Percentiles rank a stretch among this genome's conserved stretches.
These are phyloP conservation scores for Rhododendron kiyosumense DNA, from an alignment of 148 eudicot species.

Conservation along the genomic window DNA sequence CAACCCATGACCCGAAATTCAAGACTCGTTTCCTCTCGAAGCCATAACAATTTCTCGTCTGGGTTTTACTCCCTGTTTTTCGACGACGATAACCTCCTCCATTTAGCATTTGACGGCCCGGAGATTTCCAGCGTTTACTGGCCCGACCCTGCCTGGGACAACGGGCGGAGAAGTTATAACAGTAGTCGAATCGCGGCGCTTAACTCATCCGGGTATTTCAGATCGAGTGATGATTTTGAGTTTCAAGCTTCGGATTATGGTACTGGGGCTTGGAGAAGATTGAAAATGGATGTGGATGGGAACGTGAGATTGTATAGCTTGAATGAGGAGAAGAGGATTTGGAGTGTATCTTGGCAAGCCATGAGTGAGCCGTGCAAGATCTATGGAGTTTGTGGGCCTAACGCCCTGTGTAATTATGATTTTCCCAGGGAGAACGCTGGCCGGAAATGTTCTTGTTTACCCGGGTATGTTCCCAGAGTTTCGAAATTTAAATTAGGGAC, in stretches of 20 bases:
- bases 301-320: conserved; percentile 42
- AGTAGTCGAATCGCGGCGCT: no score
- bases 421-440: conserved; percentile 1
- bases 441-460: no score
- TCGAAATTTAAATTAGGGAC: no score
- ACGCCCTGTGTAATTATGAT: conserved; percentile 22
- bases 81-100: conserved; percentile 32
- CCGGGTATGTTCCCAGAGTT: conserved; percentile 1
- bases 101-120: conserved; percentile 22
- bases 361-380: background rate
- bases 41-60: conserved; percentile 26
- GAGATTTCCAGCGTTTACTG: conserved; percentile 36
- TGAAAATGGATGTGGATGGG: conserved; percentile 44
- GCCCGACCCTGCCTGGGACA: conserved; percentile 10
- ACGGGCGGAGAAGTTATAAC: no score
- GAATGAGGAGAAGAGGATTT: conserved; percentile 3
- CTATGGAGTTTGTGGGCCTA: conserved; percentile 35
- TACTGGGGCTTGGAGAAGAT: conserved; percentile 20
- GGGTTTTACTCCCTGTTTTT: conserved; percentile 42
- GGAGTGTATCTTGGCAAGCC: conserved; percentile 49
- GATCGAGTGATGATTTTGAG: conserved; percentile 22
- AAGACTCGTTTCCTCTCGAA: conserved; percentile 26
- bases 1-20: conserved; percentile 27
- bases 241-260: conserved; percentile 31
- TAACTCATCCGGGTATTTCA: conserved; percentile 15